Evolutionary conservation across 1,139 yeast species (phyloP), one percentile per base, ranked within the genome.

Genomic region (Nakaseomyces kungkrabaensis): DNA sequence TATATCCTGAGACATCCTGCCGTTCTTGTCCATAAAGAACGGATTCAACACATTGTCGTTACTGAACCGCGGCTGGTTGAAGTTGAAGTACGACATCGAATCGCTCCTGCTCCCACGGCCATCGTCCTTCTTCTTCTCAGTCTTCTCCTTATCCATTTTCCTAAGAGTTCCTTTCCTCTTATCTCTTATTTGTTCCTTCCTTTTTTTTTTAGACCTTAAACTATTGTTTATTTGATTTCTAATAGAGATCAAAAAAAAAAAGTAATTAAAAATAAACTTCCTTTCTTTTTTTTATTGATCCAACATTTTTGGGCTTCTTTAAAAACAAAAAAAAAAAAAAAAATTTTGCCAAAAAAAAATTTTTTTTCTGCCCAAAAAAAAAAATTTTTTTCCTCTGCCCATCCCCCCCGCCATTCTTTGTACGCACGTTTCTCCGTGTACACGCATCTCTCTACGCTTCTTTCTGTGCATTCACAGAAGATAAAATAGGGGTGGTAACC

Each of bases 31-130:
- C 44, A 32, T 48, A 37, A 47, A 51, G 45, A 59, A 59, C 37
- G 59, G 54, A 29, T 56, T 55, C 32, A 61, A 51, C 24, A 61
- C 54, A 34, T 56, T 51, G 38, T 59, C 63, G 6, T 61, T 59
- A 9, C 62, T 58, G 31, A 55, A 53, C 48, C 63, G 48, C 37
- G 59, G 63, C 48, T 60, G 63, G 46, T 51, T 54, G 49, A 59
- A 60, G 43, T 58, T 61, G 45, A 57, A 61, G 55, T 59, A 56
- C 36, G 65, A 60, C 37, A 61, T 52, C 11, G 64, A 57, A 37
- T 60, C 63, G 44, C 34, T 9, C n/a, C 13, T 9, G 36, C 44
- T 5, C 7, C n/a, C n/a, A 7, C 36, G 44, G 9, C 6, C 31
- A 7, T 29, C 31, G 22, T 25, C 49, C 31, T 46, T 27, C 37